Conservation (phyloP, 1,284 basidiomycete genomes). For the Polyporus tsugae region DNA sequence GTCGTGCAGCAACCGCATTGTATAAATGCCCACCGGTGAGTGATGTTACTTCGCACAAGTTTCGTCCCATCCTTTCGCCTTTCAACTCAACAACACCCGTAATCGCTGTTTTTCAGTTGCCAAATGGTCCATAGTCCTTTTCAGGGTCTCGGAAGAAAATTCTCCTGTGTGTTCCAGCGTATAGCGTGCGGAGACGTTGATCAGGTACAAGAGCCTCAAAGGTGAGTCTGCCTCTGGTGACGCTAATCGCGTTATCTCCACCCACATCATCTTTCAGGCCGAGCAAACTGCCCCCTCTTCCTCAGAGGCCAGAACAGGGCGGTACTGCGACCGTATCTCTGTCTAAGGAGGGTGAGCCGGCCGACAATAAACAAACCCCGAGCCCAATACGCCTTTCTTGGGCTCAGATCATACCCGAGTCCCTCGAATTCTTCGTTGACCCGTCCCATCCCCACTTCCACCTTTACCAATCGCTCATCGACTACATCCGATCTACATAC, state of each 20-base stretch:
- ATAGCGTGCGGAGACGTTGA: slow-evolving; percentile 10
- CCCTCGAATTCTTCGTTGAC: slow-evolving; percentile 7
- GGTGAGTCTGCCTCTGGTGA: background rate
- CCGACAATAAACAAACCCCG: background rate
- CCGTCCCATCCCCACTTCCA: slow-evolving; percentile 6
- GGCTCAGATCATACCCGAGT: slow-evolving; percentile 6
- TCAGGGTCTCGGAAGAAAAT: slow-evolving; percentile 5
- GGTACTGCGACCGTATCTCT: background rate
- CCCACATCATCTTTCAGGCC: background rate
- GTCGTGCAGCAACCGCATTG: background rate
- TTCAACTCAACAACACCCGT: background rate
- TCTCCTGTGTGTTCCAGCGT: slow-evolving; percentile 5
- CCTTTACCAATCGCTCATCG: slow-evolving; percentile 10
- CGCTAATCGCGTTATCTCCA: background rate
- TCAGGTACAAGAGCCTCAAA: background rate
- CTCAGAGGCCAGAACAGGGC: background rate
- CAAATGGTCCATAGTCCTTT: slow-evolving; percentile 7
- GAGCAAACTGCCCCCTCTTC: slow-evolving; percentile 4
- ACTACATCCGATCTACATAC: slow-evolving; percentile 1
- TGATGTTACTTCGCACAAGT: background rate
- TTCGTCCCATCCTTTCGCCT: background rate
- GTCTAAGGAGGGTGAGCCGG: background rate
- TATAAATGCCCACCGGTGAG: slow-evolving; percentile 3
- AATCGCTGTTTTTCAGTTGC: background rate
- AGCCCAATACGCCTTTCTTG: slow-evolving; percentile 1